Percentiles rank a stretch among this genome's conserved stretches.
phyloP scores from a whole-genome alignment of 106 monocot species.

The Chionographis japonica region DNA sequence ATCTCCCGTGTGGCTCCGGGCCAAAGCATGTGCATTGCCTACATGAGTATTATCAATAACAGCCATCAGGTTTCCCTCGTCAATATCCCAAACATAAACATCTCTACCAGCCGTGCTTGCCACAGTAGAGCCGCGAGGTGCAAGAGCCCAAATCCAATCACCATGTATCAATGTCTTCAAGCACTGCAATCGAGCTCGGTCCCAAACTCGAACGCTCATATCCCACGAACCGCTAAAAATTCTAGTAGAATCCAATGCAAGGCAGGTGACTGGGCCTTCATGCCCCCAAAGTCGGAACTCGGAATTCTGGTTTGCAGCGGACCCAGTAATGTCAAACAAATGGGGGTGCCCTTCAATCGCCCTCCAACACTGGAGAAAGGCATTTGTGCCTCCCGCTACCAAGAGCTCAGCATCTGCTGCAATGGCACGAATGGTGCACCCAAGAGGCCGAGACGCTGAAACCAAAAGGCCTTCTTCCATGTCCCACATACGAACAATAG shows the following conservation, averaged over 20 bases:
- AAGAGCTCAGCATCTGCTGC: slow-evolving; percentile 24
- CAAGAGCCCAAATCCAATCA: slow-evolving; percentile 37
- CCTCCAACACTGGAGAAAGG: slow-evolving; percentile 34
- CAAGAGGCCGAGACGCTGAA: slow-evolving; percentile 18
- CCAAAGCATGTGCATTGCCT: slow-evolving; percentile 19
- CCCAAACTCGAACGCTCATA: slow-evolving; percentile 34
- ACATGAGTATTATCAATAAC: slow-evolving; percentile 7
- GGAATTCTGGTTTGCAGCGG: not conserved
- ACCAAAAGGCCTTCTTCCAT: slow-evolving; percentile 29
- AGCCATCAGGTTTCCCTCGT: slow-evolving; percentile 1
- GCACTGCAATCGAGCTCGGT: slow-evolving; percentile 15
- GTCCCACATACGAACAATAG: slow-evolving; percentile 29
- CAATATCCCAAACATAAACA: slow-evolving; percentile 26
- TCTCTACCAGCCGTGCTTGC: slow-evolving; percentile 31
- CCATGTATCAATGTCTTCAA: slow-evolving; percentile 15
- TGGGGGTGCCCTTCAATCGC: slow-evolving; percentile 16
- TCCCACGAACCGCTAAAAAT: slow-evolving; percentile 41
- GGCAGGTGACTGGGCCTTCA: slow-evolving; percentile 34
- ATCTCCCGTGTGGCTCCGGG: slow-evolving; percentile 18
- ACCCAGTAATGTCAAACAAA: slow-evolving; percentile 14
- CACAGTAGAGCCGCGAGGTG: slow-evolving; percentile 20
- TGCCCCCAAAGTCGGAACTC: slow-evolving; percentile 36
- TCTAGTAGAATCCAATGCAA: slow-evolving; percentile 23
- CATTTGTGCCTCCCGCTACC: slow-evolving; percentile 24
- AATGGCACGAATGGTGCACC: slow-evolving; percentile 33